These are phyloP conservation scores for Chlorophyllum brunneum DNA, from an alignment of 768 basidiomycete species.

Conservation along the genomic window DNA sequence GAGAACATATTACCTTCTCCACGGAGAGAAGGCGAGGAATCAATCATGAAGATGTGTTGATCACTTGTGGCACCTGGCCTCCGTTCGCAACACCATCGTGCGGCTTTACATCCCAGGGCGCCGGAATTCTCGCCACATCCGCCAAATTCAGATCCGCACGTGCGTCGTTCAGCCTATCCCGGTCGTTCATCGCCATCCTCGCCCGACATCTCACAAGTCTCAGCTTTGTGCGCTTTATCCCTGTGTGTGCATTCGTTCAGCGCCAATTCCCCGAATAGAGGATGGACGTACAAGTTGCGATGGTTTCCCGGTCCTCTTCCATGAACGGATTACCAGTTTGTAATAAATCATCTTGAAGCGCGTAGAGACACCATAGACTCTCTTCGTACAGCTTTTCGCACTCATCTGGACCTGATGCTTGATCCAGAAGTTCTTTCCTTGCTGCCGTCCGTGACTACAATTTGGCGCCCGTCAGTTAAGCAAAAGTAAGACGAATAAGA, in stretches of 20 bases:
- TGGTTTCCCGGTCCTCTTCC: constrained; percentile 79
- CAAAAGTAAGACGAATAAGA: not conserved
- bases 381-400: constrained; percentile 96
- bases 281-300: constrained; percentile 60
- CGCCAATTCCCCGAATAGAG: not conserved
- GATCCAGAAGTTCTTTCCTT: constrained; percentile 82
- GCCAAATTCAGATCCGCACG: constrained; percentile 76
- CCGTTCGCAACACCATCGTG: constrained; percentile 2
- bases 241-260: constrained; percentile 30
- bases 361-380: constrained; percentile 90
- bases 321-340: constrained; percentile 80
- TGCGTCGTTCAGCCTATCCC: constrained; percentile 71
- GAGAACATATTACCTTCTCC: not conserved
- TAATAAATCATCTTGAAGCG: constrained; percentile 83
- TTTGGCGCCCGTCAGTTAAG: not conserved
- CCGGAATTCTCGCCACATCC: constrained; percentile 66
- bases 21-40: not conserved
- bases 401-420: constrained; percentile 69
- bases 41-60: constrained; percentile 8
- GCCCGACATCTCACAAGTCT: constrained; percentile 75
- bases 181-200: constrained; percentile 73
- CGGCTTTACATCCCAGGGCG: constrained; percentile 65
- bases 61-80: not conserved
- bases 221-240: constrained; percentile 84
- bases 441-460: constrained; percentile 88